Base-by-base conservation (phyloP, 805 yeast genomes). In the Candida maesae region DNA sequence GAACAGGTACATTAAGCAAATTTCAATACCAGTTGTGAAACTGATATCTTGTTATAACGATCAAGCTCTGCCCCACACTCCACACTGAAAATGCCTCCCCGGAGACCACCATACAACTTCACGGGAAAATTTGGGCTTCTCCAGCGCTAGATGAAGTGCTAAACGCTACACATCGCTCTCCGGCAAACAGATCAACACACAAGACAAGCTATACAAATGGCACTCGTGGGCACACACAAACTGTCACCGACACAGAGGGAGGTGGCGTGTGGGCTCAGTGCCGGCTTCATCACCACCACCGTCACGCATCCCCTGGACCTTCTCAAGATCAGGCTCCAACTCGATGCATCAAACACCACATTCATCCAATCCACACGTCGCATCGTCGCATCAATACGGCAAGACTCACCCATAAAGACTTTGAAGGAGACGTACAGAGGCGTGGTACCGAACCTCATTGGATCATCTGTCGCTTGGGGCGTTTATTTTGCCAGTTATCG, bases 231-330 rank as follows among this genome's bases (percentile, higher is more conserved):
- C 10, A 6, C 35, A 18, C 15, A 6, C 14, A 13, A 6, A 19
- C 40, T 42, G 29, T 24, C 42, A 8, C 42, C 46, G 16, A 42
- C 44, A 20, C 44, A 43, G 34, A 10, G 47, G 23, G 71, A 30
- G 55, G 56, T 78, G 0, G 57, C 80, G 1, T 71, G 93, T 0
- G 97, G 97, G 0, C 60, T 90, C 6, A 57, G 78, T 2, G 95
- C 96, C 0, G 99, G 99, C 0, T 73, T 81, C 28, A 61, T 77
- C 11, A 81, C 96, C 6, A 90, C 98, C 1, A 50, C 84, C 2
- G 67, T 83, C 1, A 81, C 91, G 23, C 99, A 93, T 58, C 99
- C 99, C 2, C 63, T 93, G 34, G 99, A 93, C 61, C 68, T 93
- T 38, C 64, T 90, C 44, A 93, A 93, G 63, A 73, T 88, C 7